These are phyloP conservation scores for Hypoxylon sp. DNA, from an alignment of 2,329 filamentous ascomycete species.

Conservation along the genomic window DNA sequence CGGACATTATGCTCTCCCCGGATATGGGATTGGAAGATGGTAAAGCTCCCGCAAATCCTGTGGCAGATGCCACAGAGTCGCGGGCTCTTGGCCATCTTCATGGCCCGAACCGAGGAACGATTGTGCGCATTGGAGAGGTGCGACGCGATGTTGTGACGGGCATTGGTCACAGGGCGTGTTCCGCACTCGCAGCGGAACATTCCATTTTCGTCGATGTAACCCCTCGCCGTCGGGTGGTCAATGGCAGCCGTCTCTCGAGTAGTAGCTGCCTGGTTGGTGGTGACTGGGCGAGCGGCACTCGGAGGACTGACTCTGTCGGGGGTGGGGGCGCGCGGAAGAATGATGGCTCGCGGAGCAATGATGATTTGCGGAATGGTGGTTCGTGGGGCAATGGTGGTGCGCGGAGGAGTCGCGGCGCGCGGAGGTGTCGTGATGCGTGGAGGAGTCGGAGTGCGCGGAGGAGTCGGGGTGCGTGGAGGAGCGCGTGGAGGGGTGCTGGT, in stretches of 20 bases:
- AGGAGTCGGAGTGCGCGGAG: too few relatives aligned
- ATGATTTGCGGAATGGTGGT: too few relatives aligned
- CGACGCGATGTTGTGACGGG: neutral
- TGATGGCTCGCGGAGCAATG: too few relatives aligned
- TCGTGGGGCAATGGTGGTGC: too few relatives aligned
- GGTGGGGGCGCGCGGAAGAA: too few relatives aligned
- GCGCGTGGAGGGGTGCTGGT: too few relatives aligned
- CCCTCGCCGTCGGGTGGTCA: neutral
- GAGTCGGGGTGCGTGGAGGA: too few relatives aligned
- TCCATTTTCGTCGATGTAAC: neutral
- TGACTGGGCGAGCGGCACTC: too few relatives aligned
- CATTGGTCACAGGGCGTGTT: neutral
- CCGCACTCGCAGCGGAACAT: neutral
- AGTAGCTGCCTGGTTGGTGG: neutral
- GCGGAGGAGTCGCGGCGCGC: too few relatives aligned
- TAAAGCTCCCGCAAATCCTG: neutral
- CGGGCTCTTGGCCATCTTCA: neutral
- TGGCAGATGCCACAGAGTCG: neutral
- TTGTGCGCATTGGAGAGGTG: neutral
- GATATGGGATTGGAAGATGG: neutral
- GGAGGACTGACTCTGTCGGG: too few relatives aligned
- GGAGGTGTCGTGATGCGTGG: too few relatives aligned
- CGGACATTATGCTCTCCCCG: neutral
- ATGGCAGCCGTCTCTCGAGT: neutral
- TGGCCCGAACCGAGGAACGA: neutral